Evolutionary conservation across 1,284 basidiomycete species (phyloP).

Genomic region (Lignosus rhinocerotis): DNA sequence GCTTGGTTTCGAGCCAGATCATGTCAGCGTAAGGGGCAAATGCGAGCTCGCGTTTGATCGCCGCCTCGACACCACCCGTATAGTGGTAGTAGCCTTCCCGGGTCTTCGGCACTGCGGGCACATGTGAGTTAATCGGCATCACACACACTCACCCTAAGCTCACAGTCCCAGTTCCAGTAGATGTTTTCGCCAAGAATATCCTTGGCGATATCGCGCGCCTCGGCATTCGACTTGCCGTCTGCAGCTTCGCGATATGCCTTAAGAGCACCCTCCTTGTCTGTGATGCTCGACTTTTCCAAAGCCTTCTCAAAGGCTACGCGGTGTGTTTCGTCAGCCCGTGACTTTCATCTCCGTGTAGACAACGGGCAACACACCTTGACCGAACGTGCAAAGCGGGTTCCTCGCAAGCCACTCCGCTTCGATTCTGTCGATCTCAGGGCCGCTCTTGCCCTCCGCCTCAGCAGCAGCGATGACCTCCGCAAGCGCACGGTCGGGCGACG

Average conservation of each 20-base stretch:
- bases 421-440: conserved; percentile 71
- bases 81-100: conserved; percentile 93
- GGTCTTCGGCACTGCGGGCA: conserved; percentile 72
- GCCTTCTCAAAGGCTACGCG: conserved; percentile 60
- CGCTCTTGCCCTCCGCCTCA: conserved; percentile 67
- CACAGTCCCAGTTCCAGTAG: conserved; percentile 88
- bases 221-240: conserved; percentile 70
- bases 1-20: conserved; percentile 90
- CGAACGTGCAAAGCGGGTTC: conserved; percentile 80
- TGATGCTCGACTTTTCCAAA: conserved; percentile 46
- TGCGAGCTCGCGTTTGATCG: conserved; percentile 79
- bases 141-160: conserved; percentile 28
- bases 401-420: conserved; percentile 80
- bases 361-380: conserved; percentile 58
- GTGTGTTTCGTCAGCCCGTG: neutral
- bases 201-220: conserved; percentile 72
- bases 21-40: conserved; percentile 86
- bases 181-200: conserved; percentile 72
- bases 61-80: conserved; percentile 80
- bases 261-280: conserved; percentile 58
- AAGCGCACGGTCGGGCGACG: conserved; percentile 54
- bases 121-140: neutral
- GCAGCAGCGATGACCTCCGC: conserved; percentile 77
- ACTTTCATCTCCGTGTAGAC: neutral
- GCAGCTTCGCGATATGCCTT: conserved; percentile 62